Percentiles rank a stretch among this genome's conserved stretches.
These are phyloP conservation scores for Stephania yunnanensis DNA, from an alignment of 164 flowering plant genomes.

Conservation along the genomic window DNA sequence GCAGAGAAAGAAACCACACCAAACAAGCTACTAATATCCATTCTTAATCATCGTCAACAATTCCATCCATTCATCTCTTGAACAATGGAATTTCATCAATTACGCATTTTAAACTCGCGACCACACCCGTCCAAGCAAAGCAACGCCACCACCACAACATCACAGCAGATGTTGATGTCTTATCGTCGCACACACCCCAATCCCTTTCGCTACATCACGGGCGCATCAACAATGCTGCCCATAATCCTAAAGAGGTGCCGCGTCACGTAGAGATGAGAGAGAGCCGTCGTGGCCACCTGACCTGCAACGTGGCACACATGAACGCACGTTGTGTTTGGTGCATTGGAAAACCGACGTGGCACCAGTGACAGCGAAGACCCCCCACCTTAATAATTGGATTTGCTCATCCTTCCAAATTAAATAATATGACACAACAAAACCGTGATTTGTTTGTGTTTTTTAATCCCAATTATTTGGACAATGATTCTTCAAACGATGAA, in stretches of 20 bases:
- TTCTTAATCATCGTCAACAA: too few relatives aligned
- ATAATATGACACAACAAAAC: too few relatives aligned
- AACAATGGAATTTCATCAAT: too few relatives aligned
- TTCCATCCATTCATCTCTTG: too few relatives aligned
- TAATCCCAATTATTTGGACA: background rate
- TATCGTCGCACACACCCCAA: background rate
- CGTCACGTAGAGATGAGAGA: background rate
- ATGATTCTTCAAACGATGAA: background rate
- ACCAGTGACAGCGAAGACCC: slow-evolving; percentile 9
- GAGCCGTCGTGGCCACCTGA: slow-evolving; percentile 3
- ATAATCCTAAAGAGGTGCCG: background rate
- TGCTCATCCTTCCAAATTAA: too few relatives aligned
- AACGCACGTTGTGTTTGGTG: background rate
- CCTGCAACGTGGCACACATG: slow-evolving; percentile 7
- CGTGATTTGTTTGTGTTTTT: background rate
- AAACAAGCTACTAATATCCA: too few relatives aligned
- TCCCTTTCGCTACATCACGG: background rate
- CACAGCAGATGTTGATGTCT: background rate
- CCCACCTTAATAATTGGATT: background rate
- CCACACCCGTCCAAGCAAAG: background rate
- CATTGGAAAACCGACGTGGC: slow-evolving; percentile 1
- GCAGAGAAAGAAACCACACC: too few relatives aligned
- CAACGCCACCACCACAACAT: background rate
- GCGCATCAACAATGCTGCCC: background rate
- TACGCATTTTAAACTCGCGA: background rate